Evolutionary conservation across 2,329 filamentous ascomycete species (phyloP), one percentile per base, ranked within the genome.

Genomic region (Epichloe brachyelytri): DNA sequence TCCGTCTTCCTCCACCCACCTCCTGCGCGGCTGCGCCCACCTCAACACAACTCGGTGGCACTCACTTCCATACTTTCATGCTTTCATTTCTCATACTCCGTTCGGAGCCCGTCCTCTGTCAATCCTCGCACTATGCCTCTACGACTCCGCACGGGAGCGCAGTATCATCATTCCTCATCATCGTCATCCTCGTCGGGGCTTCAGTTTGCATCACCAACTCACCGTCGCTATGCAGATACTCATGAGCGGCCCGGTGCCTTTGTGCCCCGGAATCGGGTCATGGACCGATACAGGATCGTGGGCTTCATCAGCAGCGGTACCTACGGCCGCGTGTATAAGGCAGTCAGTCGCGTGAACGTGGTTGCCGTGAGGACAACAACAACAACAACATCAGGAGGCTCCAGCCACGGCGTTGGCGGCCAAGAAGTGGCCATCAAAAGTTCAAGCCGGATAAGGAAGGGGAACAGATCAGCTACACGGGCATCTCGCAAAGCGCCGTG

Each of bases 401-500:
- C 8, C 26, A 37, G 51, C 37, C 44, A 40, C 78, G 85, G 71
- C 52, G 57, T 57, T 80, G 82, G 60, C 73, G 83, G 65, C 71
- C 80, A 48, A 56, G 88, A 95, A 63, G 96, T 95, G 64, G 93
- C 93, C 60, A 98, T 98, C 74, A 98, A 98, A 98, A 98, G 79
- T 95, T 96, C 79, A 96, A 96, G 73, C 90, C 90, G 7, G 93
- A 98, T 69, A 98, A 97, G 71, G 93, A 98, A 70, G 93, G 93
- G 52, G 93, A 98, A 67, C 80, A 86, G 60, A 74, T 96, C 45
- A 86, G 94, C 61, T 98, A 98, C 68, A 97, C 93, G 0, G 93
- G 93, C 55, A 95, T 98, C 57, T 97, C 93, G 0, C 93, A 98
- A 67, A 96, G 90, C 14, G 93, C 93, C 4, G 88, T 96, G 57